Base-by-base conservation (phyloP, 139 green algal species). In the Asterochloris erici region DNA sequence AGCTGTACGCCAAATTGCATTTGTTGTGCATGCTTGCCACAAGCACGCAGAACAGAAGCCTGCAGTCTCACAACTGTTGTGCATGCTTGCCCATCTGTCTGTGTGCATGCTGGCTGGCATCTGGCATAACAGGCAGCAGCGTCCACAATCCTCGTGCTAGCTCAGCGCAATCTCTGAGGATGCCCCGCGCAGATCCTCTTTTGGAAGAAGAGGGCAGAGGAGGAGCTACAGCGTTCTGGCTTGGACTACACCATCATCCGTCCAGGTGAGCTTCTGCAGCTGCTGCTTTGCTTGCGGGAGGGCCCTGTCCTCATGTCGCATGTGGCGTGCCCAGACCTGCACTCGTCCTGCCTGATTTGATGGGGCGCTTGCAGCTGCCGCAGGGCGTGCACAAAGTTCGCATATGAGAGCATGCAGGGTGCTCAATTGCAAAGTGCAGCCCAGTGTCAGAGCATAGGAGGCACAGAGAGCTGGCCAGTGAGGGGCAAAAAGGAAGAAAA, bases 131-230 rank as follows among this genome's bases (percentile, higher is more conserved):
- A 10, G 38, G 38, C 38, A 54, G 38, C 38, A 2, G 6, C 38
- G 38, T 6, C 38, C 2, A 54, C 38, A 54, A 54, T 12, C 26
- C 11, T 38, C 60, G 16, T 12, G 73, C 47, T 0, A 54, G 24
- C 73, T 61, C 24, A 77, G 73, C 26, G 21, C 26, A 29, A 12
- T 77, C 26, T 28, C 26, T 14, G 11, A 23, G 10, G 24, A 60
- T 15, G 73, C 24, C 28, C 0, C 24, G 24, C 61, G 62, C 84
- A 90, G 87, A 79, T 87, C 17, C 83, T 94, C 62, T 82, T 94
- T 63, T 93, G 86, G 86, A 96, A 96, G 89, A 95, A 96, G 85
- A 89, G 91, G 54, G 93, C 86, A 16, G 94, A 97, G 86, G 89
- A 93, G 89, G 91, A 85, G 78, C 77, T 97, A 86, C 94, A 96